Base-by-base conservation (phyloP, 257 asterid species). In the Thymus quinquecostatus region DNA sequence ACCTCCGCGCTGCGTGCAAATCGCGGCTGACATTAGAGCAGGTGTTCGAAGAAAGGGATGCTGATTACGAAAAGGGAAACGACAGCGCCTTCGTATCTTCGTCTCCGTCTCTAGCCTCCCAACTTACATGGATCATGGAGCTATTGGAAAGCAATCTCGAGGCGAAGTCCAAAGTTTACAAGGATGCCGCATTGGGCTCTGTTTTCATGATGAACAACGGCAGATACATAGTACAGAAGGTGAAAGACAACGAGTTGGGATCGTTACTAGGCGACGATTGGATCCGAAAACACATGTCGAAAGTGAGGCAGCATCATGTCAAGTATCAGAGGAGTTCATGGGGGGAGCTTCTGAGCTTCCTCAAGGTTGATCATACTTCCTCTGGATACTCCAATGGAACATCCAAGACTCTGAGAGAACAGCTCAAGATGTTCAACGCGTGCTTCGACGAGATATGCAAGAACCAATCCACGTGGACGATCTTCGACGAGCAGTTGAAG, bases 131-230 rank as follows among this genome's bases (percentile, higher is more conserved):
- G 95, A 83, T 74, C 44, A 86, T 92, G 97, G 96, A 90, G 82
- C 49, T 92, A 64, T 70, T 92, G 62, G 97, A 88, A 88, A 86
- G 88, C 51, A 92, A 86, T 75, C 64, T 90, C 78, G 97, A 90
- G 82, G 85, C 95, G 0, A 92, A 92, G 66, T 83, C 97, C 0
- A 92, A 82, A 70, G 68, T 77, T 49, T 92, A 92, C 69, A 78
- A 82, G 73, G 96, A 92, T 69, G 28, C 89, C 11, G 85, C 93
- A 43, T 78, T 92, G 81, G 59, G 88, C 73, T 82, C 87, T 67
- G 83, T 92, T n/a, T 92, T 92, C 81, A 78, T 87, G 95, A 92
- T 92, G 95, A 90, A 92, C 74, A 90, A 92, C 27, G 84, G 82
- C 51, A 82, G 93, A 48, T 92, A 92, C 77, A 90, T 92, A 40